phyloP scores from a whole-genome alignment of 75 land plant genomes.

The Sequoiadendron giganteum region DNA sequence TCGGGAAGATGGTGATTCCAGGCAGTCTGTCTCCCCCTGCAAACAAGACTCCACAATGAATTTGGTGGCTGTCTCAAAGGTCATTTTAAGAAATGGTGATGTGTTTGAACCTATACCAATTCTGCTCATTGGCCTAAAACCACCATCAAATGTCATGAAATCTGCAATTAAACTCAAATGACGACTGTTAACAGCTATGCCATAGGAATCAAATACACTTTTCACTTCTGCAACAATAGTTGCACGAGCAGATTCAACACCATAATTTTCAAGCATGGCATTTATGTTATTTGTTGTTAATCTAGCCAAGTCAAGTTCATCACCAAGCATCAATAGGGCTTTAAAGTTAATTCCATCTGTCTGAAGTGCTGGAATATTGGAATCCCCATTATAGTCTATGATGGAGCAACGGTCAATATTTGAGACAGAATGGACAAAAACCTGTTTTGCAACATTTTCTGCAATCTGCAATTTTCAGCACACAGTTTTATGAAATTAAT shows the following conservation, averaged over 20 bases:
- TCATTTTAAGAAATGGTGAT: slow-evolving; percentile 85
- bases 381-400: slow-evolving; percentile 37
- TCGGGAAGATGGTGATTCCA: slow-evolving; percentile 87
- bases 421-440: slow-evolving; percentile 46
- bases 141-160: slow-evolving; percentile 88
- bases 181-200: slow-evolving; percentile 60
- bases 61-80: slow-evolving; percentile 86
- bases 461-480: slow-evolving; percentile 62
- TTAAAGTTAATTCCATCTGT: slow-evolving; percentile 80
- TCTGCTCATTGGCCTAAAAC: slow-evolving; percentile 76
- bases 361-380: slow-evolving; percentile 47
- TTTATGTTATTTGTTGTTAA: slow-evolving; percentile 69
- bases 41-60: slow-evolving; percentile 77
- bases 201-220: slow-evolving; percentile 68
- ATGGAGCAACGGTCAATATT: slow-evolving; percentile 61
- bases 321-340: slow-evolving; percentile 56
- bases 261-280: slow-evolving; percentile 74
- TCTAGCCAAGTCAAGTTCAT: slow-evolving; percentile 63
- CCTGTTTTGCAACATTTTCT: slow-evolving; percentile 60
- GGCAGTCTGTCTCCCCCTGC: slow-evolving; percentile 53
- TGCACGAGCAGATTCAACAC: slow-evolving; percentile 90
- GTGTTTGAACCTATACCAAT: slow-evolving; percentile 59
- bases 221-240: slow-evolving; percentile 73
- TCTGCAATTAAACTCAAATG: slow-evolving; percentile 83
- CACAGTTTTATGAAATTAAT: background rate